Conservation (phyloP, 2,329 filamentous ascomycete genomes). For the Aspergillus oerlinghausenensis region DNA sequence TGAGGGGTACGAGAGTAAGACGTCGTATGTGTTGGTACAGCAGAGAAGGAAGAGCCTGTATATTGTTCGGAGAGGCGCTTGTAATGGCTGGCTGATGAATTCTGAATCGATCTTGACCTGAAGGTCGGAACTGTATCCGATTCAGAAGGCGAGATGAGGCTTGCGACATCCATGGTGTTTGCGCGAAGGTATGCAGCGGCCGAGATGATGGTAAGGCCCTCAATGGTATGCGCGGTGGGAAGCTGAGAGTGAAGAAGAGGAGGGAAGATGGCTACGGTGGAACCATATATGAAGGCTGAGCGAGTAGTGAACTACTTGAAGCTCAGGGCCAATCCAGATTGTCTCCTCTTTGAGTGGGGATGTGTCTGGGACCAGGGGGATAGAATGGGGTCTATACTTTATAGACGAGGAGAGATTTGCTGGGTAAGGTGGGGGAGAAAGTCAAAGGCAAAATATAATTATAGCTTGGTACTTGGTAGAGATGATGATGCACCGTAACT, state of each 20-base stretch:
- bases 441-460: constrained; percentile 9
- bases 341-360: constrained; percentile 6
- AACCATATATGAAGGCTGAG: constrained; percentile 8
- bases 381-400: constrained; percentile 13
- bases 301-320: constrained; percentile 1
- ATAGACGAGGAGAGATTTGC: constrained; percentile 15
- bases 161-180: constrained; percentile 33
- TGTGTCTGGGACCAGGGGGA: constrained; percentile 9
- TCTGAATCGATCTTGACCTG: constrained; percentile 14
- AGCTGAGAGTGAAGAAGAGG: constrained; percentile 2
- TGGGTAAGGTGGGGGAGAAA: constrained; percentile 13
- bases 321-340: constrained; percentile 4
- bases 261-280: constrained; percentile 1
- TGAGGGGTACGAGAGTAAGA: constrained; percentile 27
- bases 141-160: constrained; percentile 26
- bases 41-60: constrained; percentile 19
- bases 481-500: neutral
- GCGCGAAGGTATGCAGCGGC: neutral
- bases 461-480: constrained; percentile 10
- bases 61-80: constrained; percentile 18
- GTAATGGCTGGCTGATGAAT: constrained; percentile 16
- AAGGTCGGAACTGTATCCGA: constrained; percentile 13
- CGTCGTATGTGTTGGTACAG: constrained; percentile 10
- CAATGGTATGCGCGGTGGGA: constrained; percentile 7
- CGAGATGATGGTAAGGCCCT: constrained; percentile 2